Evolutionary conservation across 495 filamentous ascomycete species (phyloP).

Genomic region (Penicillium longicatenatum): DNA sequence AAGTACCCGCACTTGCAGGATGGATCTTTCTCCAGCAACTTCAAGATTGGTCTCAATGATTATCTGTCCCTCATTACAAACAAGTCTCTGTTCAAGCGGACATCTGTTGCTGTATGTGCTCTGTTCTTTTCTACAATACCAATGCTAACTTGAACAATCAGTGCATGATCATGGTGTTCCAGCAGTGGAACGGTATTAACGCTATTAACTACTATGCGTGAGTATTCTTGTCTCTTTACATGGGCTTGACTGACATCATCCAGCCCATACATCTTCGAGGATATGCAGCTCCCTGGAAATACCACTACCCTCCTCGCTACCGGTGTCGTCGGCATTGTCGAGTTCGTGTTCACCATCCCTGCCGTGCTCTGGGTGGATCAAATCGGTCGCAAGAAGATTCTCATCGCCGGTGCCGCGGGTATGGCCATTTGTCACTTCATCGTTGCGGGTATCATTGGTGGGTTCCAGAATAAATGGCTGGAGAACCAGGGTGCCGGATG

Average conservation of each 20-base stretch:
- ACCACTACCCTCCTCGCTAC: slow-evolving; percentile 70
- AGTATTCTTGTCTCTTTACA: slow-evolving; percentile 1
- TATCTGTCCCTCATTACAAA: slow-evolving; percentile 37
- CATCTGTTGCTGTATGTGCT: slow-evolving; percentile 34
- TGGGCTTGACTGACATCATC: background rate
- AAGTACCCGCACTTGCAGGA: slow-evolving; percentile 37
- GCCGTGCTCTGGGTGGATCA: slow-evolving; percentile 75
- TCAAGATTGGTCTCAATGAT: slow-evolving; percentile 34
- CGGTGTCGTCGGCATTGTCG: slow-evolving; percentile 73
- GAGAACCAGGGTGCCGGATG: slow-evolving; percentile 37
- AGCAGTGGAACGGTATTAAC: slow-evolving; percentile 66
- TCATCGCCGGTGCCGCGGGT: slow-evolving; percentile 69
- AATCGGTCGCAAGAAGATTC: slow-evolving; percentile 71
- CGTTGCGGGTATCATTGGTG: slow-evolving; percentile 44
- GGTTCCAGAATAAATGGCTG: slow-evolving; percentile 34
- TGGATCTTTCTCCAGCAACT: slow-evolving; percentile 31
- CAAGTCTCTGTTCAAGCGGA: slow-evolving; percentile 40
- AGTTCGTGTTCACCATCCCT: slow-evolving; percentile 70
- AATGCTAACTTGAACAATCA: slow-evolving; percentile 13
- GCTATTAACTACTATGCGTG: slow-evolving; percentile 35
- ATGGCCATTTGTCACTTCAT: slow-evolving; percentile 66
- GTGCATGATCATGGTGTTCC: slow-evolving; percentile 49
- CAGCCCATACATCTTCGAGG: slow-evolving; percentile 41
- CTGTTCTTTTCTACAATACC: background rate
- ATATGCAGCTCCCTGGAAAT: slow-evolving; percentile 37